These are phyloP conservation scores for Avena insularis DNA, from an alignment of 176 grass and related monocot species.

Conservation along the genomic window DNA sequence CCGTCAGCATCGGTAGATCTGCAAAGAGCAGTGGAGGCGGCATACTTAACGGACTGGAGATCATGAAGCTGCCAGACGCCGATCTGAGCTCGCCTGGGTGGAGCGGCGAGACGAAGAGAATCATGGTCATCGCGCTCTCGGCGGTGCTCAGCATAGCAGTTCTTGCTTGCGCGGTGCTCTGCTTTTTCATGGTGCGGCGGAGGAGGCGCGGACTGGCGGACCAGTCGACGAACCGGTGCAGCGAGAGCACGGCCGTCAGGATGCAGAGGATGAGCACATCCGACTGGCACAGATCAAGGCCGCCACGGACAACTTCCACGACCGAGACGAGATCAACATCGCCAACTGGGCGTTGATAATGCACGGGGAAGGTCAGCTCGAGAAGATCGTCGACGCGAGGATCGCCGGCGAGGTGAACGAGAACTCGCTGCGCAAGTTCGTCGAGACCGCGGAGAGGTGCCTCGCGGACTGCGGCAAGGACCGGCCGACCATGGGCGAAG, in stretches of 20 bases:
- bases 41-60: conserved; percentile 80
- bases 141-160: conserved; percentile 36
- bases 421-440: conserved; percentile 63
- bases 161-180: conserved; percentile 14
- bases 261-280: conserved; percentile 46
- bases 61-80: conserved; percentile 54
- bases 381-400: conserved; percentile 48
- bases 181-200: background rate
- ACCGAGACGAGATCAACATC: conserved; percentile 58
- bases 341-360: conserved; percentile 58
- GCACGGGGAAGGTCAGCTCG: conserved; percentile 41
- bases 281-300: conserved; percentile 50
- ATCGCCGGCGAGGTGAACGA: conserved; percentile 47
- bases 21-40: background rate
- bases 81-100: background rate
- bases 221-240: conserved; percentile 39
- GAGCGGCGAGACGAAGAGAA: background rate
- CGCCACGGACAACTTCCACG: conserved; percentile 60
- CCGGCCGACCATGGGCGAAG: conserved; percentile 69
- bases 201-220: conserved; percentile 4
- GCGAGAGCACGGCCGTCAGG: conserved; percentile 16
- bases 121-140: conserved; percentile 20
- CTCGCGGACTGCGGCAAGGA: conserved; percentile 53
- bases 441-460: conserved; percentile 59
- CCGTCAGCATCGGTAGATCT: conserved; percentile 48